These are phyloP conservation scores for Arachnopeziza araneosa DNA, from an alignment of 2,329 filamentous ascomycete species.

Conservation along the genomic window DNA sequence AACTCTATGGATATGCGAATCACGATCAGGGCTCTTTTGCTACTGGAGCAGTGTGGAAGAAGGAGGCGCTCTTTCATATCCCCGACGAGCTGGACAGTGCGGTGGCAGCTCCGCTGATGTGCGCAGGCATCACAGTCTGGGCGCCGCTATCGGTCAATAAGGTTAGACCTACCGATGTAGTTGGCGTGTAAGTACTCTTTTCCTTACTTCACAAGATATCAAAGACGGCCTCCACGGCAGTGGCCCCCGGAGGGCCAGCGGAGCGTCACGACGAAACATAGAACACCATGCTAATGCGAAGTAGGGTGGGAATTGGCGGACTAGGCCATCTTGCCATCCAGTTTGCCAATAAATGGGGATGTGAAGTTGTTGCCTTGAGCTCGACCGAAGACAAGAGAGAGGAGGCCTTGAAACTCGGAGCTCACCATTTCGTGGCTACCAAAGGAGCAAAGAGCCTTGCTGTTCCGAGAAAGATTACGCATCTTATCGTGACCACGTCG, in stretches of 20 bases:
- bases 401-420: conserved; percentile 53
- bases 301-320: conserved; percentile 49
- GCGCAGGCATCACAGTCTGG: conserved; percentile 67
- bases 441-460: conserved; percentile 35
- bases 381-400: conserved; percentile 55
- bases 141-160: conserved; percentile 31
- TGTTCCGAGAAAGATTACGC: conserved; percentile 12
- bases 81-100: conserved; percentile 32
- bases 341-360: conserved; percentile 57
- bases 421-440: conserved; percentile 54
- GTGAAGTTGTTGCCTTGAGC: conserved; percentile 51
- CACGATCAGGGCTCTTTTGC: conserved; percentile 42
- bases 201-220: background rate
- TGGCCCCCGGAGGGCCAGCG: no score
- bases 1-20: conserved; percentile 35
- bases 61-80: conserved; percentile 35
- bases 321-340: conserved; percentile 57
- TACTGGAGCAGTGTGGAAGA: conserved; percentile 32
- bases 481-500: conserved; percentile 21
- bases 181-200: conserved; percentile 21
- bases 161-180: conserved; percentile 23
- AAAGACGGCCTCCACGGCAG: no score
- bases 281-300: no score
- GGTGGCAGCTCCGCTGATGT: conserved; percentile 60
- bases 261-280: no score